Percentiles rank a stretch among this genome's conserved stretches.
phyloP scores from a whole-genome alignment of 2,329 filamentous ascomycete species.

The Penicillium rolfsii region DNA sequence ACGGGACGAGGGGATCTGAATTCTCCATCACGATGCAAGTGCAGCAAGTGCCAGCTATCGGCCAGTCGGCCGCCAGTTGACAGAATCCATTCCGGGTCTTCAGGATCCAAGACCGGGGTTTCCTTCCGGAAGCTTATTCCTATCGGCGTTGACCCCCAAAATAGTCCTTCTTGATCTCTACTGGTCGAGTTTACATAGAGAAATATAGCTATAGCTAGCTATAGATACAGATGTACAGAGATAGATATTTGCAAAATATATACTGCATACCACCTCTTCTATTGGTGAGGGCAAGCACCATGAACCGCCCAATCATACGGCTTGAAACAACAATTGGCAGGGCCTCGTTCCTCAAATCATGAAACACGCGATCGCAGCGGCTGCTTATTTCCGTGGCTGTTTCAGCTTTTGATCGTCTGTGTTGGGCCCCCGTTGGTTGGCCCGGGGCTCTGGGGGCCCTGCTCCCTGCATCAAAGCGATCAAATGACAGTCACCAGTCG shows the following conservation, averaged over 20 bases:
- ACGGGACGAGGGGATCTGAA: background rate
- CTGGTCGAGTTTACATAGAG: background rate
- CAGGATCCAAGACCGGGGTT: no score
- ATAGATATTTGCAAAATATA: no score
- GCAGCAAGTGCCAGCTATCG: no score
- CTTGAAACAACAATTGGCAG: background rate
- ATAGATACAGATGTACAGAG: no score
- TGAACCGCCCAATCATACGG: background rate
- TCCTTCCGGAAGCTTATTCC: background rate
- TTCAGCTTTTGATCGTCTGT: conserved; percentile 4
- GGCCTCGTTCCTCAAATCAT: background rate
- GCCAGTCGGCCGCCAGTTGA: background rate
- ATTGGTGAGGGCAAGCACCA: background rate
- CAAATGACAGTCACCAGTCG: conserved; percentile 1
- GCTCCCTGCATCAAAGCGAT: conserved; percentile 19
- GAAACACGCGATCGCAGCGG: conserved; percentile 3
- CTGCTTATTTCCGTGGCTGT: conserved; percentile 7
- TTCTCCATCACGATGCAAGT: no score
- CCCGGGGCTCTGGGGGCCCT: conserved; percentile 8
- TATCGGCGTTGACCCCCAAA: background rate
- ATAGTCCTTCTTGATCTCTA: background rate
- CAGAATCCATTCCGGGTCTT: background rate
- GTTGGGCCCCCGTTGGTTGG: background rate
- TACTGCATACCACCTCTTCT: background rate
- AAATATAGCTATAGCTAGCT: no score